Base-by-base conservation (phyloP, 805 yeast species). In the Spathaspora gorwiae region DNA sequence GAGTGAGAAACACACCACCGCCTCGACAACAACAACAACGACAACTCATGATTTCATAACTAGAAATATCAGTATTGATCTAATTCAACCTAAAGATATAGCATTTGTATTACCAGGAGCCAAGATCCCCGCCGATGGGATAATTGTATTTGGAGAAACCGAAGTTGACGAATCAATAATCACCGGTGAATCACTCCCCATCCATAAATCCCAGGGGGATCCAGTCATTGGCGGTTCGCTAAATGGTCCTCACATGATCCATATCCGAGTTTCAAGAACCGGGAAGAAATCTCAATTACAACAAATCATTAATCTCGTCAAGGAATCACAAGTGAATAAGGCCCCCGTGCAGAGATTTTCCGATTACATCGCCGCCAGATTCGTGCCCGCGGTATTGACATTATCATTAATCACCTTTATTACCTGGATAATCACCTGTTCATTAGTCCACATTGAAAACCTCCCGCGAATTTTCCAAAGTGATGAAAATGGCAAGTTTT, bases 311-410 rank as follows among this genome's bases (percentile, higher is more conserved):
- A 74, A 78, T 43, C 72, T 92, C 37, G 96, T 94, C 43, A 87
- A 84, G 60, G 86, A 87, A 45, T 96, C 99, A 0, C 99, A 95
- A 63, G 74, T 89, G 37, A 74, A 82, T 29, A 83, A 83, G 52
- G 96, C 97, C 0, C 97, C 97, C 2, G 86, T 92, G 32, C 99
- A 94, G 64, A 73, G 89, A 41, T 85, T 73, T 57, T 95, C 97
- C 1, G 99, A 94, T 64, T 75, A 73, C 43, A 69, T 90, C 38
- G 95, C 97, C 0, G 81, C 95, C 0, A 76, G 79, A 40, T 94
- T 94, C 66, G 97, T 94, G 26, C 95, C 95, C 1, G 61, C 74
- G 1, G 84, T 94, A 13, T 52, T 94, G 27, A 26, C 62, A 0
- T 66, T 95, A 7, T 76, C 96, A 0, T 33, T 78, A 1, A 5